These are phyloP conservation scores for Santalum album DNA, from an alignment of 164 flowering plant species.

Conservation along the genomic window DNA sequence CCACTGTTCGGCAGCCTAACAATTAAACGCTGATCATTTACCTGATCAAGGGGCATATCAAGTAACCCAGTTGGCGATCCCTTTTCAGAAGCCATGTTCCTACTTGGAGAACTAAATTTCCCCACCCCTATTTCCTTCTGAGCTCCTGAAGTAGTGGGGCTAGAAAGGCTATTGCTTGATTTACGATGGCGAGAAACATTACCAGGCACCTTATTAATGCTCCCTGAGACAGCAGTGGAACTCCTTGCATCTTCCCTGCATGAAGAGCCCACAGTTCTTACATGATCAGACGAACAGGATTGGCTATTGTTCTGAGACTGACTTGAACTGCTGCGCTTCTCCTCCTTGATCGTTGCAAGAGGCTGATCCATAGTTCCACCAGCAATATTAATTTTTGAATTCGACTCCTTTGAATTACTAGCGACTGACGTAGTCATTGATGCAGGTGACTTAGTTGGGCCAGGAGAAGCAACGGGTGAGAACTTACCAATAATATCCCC, in stretches of 20 bases:
- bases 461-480: background rate
- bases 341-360: slow-evolving; percentile 30
- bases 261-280: background rate
- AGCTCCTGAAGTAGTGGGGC: background rate
- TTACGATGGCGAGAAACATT: slow-evolving; percentile 1
- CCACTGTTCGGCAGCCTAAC: slow-evolving; percentile 11
- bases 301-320: slow-evolving; percentile 7
- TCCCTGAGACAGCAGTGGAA: slow-evolving; percentile 2
- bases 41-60: background rate
- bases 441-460: slow-evolving; percentile 2
- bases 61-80: background rate
- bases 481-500: slow-evolving; percentile 24
- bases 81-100: slow-evolving; percentile 3
- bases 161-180: background rate
- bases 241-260: slow-evolving; percentile 4
- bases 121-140: background rate
- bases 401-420: slow-evolving; percentile 19
- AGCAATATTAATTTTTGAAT: slow-evolving; percentile 13
- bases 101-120: background rate
- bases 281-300: slow-evolving; percentile 5
- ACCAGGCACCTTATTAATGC: background rate
- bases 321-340: slow-evolving; percentile 32
- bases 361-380: slow-evolving; percentile 24
- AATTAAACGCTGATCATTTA: slow-evolving; percentile 1
- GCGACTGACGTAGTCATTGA: background rate